Evolutionary conservation across 306 rosid genomes (phyloP), one percentile per base, ranked within the genome.

Genomic region (Vigna nakashimae): DNA sequence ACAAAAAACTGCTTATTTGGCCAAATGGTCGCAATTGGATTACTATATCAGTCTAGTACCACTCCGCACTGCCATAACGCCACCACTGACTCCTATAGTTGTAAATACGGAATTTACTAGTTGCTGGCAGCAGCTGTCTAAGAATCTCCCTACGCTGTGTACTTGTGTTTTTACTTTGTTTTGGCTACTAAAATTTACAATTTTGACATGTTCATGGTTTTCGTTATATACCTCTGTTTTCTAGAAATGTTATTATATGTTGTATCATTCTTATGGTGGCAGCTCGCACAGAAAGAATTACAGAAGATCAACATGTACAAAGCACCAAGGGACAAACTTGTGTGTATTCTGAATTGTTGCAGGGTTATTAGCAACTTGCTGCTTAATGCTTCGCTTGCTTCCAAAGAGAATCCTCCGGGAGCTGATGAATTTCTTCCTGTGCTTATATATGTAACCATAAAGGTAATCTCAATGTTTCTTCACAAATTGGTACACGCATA

Each of bases 341-440:
- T 90, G 22, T 96, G 99, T 80, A 92, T 96, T 80, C 90, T 96
- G 62, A 91, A 84, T 84, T 96, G 99, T 85, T 92, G 99, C 89
- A 92, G 83, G 94, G 98, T 96, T 87, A 90, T 96, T 59, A 89
- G 83, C 42, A 96, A 96, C 91, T 87, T 96, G 88, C 86, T 96
- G 82, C 82, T 46, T 15, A 93, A 96, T 85, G 99, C 97, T 82
- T 91, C 98, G 43, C 46, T 93, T 76, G 89, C 98, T 80, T 93
- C 97, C 67, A 85, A 90, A 79, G 97, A 85, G 65, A 86, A 82
- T 84, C 89, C 91, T 75, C 96, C 93, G 0, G 99, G 99, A 81
- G 99, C 99, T 78, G 99, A 96, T 73, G 99, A 96, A 70, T 96
- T 96, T 78, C 98, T 96, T 87, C 99, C 99, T 9, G 98, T 96